Base-by-base conservation (phyloP, 2,329 filamentous ascomycete species). In the Penicillium brasilianum region DNA sequence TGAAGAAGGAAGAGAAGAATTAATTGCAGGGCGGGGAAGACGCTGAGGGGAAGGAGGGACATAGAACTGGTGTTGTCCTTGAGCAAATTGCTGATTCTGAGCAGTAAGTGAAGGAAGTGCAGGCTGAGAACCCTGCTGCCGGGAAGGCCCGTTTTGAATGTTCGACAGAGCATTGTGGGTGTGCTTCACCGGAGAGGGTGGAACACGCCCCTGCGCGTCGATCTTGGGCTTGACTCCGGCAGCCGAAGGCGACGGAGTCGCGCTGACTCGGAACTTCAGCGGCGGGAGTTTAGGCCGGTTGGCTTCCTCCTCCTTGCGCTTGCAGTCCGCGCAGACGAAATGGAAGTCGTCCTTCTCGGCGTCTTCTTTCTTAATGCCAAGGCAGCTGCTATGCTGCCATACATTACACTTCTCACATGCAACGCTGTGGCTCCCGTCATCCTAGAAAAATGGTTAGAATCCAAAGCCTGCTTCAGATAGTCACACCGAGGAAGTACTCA, bases 321-420 rank as follows among this genome's bases (percentile, higher is more conserved):
- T 87, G 80, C 95, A 99, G 51, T 89, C 87, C 36, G 81, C 81
- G 79, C 94, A 98, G 66, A 97, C 77, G 72, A 97, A 97, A 63
- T 91, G 88, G 71, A 98, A 98, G 66, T 96, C 91, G 1, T 92
- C 87, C 50, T 88, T 84, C 66, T 97, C 94, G 0, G 93, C 93
- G 64, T 93, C 90, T 61, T 85, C 81, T 69, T 96, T 86, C 49
- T 86, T 85, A 65, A 98, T 90, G 43, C 89, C 90, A 61, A 97
- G 85, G 73, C 95, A 99, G 70, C 90, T 92, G 82, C 93, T 96
- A 74, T 99, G 95, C 75, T 98, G 94, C 95, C 95, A 99, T 51
- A 96, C 89, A 73, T 90, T 96, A 81, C 95, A 99, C 67, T 84
- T 88, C 73, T 99, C 95, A 78, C 95, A 99, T 30, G 93, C 91